Conservation (phyloP, 176 grass and related monocot genomes). For the Metroxylon sagu region DNA sequence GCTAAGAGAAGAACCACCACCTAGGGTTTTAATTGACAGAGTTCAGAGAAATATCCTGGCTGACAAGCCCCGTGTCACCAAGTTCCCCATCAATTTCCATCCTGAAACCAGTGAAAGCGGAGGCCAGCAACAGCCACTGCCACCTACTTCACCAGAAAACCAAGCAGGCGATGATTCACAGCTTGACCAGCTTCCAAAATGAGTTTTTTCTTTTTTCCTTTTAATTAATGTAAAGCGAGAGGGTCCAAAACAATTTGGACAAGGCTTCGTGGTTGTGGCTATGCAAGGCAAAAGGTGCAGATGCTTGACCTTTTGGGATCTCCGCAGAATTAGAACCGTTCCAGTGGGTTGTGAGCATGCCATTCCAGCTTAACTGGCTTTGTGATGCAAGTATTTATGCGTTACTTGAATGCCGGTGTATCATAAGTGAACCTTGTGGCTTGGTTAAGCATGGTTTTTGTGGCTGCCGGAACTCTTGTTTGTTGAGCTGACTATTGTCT, state of each 20-base stretch:
- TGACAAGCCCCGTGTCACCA: conserved; percentile 94
- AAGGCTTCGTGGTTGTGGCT: no score
- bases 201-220: conserved; percentile 11
- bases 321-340: conserved; percentile 18
- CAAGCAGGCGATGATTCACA: conserved; percentile 20
- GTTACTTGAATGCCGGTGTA: background rate
- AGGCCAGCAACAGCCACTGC: conserved; percentile 39
- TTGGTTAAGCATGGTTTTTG: background rate
- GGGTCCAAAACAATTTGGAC: no score
- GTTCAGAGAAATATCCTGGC: conserved; percentile 95
- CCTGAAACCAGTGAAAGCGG: conserved; percentile 61
- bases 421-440: background rate
- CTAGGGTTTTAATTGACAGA: conserved; percentile 56
- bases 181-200: conserved; percentile 7
- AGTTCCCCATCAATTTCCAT: conserved; percentile 98
- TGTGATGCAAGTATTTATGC: background rate
- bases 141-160: conserved; percentile 35
- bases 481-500: no score
- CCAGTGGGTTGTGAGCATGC: background rate
- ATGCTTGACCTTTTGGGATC: background rate
- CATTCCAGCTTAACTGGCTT: background rate
- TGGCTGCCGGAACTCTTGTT: no score
- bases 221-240: no score
- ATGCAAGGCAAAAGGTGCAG: no score
- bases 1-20: conserved; percentile 79